Evolutionary conservation across 805 yeast genomes (phyloP).

Genomic region (Phaffomyces opuntiae): DNA sequence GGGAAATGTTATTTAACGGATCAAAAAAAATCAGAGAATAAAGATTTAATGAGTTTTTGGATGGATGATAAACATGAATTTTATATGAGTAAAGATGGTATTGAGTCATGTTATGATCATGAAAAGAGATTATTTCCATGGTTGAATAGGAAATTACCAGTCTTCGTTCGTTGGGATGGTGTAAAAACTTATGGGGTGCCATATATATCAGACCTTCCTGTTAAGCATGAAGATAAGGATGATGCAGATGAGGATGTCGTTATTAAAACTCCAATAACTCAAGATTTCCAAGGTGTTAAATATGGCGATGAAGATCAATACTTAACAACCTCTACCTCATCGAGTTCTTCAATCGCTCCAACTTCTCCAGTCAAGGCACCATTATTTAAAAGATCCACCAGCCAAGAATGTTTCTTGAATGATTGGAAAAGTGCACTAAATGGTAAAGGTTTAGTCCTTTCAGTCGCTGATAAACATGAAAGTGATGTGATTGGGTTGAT

Average conservation of each 20-base stretch:
- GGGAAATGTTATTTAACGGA: conserved; percentile 36
- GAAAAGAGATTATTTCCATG: conserved; percentile 30
- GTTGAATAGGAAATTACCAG: conserved; percentile 25
- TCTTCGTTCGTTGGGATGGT: conserved; percentile 30
- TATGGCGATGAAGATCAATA: neutral
- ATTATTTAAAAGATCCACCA: conserved; percentile 5
- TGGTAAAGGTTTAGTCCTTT: conserved; percentile 29
- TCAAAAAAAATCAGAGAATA: conserved; percentile 14
- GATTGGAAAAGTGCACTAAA: conserved; percentile 11
- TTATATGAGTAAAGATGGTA: neutral
- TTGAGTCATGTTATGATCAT: conserved; percentile 20
- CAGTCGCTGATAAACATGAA: conserved; percentile 25
- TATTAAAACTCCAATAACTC: neutral
- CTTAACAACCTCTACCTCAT: too few species aligned
- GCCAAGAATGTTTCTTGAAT: conserved; percentile 8
- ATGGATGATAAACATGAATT: neutral
- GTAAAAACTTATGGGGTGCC: conserved; percentile 27
- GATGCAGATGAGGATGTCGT: conserved; percentile 9
- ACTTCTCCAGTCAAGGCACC: neutral
- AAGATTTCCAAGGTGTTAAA: neutral
- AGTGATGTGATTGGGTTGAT: conserved; percentile 29
- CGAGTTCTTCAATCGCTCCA: too few species aligned
- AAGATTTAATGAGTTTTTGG: neutral
- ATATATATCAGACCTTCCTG: conserved; percentile 23
- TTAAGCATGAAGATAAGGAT: conserved; percentile 6